These are phyloP conservation scores for Fraxinus sp. DNA, from an alignment of 305 asterid genomes.

Conservation along the genomic window DNA sequence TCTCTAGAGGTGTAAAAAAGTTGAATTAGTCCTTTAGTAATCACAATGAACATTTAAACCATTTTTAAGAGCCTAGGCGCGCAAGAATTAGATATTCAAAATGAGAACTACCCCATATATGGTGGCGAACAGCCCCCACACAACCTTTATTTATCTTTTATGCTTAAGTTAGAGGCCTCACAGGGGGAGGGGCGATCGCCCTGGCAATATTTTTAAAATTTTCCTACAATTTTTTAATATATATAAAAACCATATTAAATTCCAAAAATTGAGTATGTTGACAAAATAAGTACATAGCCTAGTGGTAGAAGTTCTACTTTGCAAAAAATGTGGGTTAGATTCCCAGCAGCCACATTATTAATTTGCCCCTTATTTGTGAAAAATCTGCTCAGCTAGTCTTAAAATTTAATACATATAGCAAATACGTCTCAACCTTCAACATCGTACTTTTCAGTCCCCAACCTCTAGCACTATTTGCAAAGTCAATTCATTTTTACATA, in stretches of 20 bases:
- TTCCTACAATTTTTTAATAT: background rate
- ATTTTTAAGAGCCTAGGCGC: background rate
- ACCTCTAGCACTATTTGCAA: background rate
- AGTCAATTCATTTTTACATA: background rate
- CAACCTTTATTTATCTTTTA: background rate
- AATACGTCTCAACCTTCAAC: background rate
- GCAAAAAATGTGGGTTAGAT: background rate
- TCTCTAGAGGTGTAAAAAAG: background rate
- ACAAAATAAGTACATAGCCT: background rate
- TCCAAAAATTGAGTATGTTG: background rate
- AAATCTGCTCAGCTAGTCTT: background rate
- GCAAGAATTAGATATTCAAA: background rate
- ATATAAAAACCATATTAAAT: background rate
- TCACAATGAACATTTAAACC: background rate
- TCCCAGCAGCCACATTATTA: background rate
- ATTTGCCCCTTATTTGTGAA: background rate
- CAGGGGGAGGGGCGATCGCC: background rate
- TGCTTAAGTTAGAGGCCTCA: background rate
- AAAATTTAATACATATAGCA: background rate
- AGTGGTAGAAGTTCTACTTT: background rate
- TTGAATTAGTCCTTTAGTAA: background rate
- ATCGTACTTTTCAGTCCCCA: background rate
- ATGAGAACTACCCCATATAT: background rate
- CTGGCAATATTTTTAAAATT: background rate
- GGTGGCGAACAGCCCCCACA: background rate